A percentile compares a stretch with the other conserved stretches of the same genome.
phyloP scores from a whole-genome alignment of 1,284 basidiomycete species.

The Ganoderma multipileum region DNA sequence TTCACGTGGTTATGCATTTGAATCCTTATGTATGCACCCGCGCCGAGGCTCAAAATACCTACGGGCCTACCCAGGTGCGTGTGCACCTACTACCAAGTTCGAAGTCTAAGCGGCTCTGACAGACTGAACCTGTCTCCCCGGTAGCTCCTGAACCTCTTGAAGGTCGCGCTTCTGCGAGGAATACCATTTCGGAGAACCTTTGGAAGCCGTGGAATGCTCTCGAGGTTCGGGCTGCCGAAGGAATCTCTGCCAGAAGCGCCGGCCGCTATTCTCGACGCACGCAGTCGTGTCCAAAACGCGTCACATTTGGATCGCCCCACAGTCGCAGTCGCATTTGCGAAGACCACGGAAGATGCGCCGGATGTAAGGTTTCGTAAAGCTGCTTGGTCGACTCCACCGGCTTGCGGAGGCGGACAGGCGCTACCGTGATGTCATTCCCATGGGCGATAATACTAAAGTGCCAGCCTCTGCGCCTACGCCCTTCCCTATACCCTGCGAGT shows the following conservation, averaged over 20 bases:
- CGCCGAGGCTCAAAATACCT: no score
- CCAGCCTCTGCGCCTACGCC: conserved; percentile 6
- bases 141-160: not conserved
- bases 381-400: conserved; percentile 15
- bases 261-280: not conserved
- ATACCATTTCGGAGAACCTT: not conserved
- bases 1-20: no score
- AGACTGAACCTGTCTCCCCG: not conserved
- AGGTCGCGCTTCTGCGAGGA: no score
- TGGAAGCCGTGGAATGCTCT: not conserved
- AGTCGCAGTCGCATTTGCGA: not conserved
- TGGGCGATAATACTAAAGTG: conserved; percentile 9
- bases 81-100: not conserved
- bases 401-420: conserved; percentile 15
- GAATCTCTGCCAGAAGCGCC: not conserved
- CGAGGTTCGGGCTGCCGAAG: not conserved
- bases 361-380: not conserved
- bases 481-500: conserved; percentile 4
- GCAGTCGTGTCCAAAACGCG: not conserved
- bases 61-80: not conserved
- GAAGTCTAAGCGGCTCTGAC: not conserved
- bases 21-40: no score
- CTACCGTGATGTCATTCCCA: conserved; percentile 29
- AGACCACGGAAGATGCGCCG: not conserved
- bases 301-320: not conserved